Conservation (phyloP, 2,329 filamentous ascomycete species). For the Plenodomus tracheiphilus region DNA sequence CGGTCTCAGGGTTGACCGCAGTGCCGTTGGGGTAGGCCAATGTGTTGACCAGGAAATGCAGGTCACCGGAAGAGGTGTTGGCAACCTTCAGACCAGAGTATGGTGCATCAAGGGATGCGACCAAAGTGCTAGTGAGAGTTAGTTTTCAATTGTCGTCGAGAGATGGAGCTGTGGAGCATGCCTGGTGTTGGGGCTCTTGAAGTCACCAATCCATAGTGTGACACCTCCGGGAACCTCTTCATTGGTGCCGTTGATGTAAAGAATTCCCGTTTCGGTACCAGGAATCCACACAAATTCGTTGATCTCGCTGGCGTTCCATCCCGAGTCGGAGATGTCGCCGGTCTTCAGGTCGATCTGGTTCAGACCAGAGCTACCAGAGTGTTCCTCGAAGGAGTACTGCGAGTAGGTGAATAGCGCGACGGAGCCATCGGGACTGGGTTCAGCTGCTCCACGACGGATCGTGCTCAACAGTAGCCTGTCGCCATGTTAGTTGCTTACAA, state of each 20-base stretch:
- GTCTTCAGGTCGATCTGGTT: slow-evolving; percentile 38
- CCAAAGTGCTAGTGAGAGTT: slow-evolving; percentile 24
- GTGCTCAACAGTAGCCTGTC: slow-evolving; percentile 63
- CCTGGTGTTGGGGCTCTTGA: slow-evolving; percentile 25
- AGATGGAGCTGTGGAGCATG: too few species aligned
- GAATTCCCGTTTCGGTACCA: slow-evolving; percentile 55
- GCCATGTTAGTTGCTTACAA: slow-evolving; percentile 1
- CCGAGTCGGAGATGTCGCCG: slow-evolving; percentile 37
- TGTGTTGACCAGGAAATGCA: slow-evolving; percentile 57
- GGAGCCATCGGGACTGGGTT: slow-evolving; percentile 68
- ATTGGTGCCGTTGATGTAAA: slow-evolving; percentile 66
- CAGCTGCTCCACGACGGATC: slow-evolving; percentile 69
- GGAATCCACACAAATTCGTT: slow-evolving; percentile 41
- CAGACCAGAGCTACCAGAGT: slow-evolving; percentile 61
- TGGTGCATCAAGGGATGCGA: slow-evolving; percentile 50
- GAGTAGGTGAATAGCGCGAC: slow-evolving; percentile 69
- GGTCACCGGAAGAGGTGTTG: slow-evolving; percentile 43
- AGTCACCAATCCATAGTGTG: slow-evolving; percentile 42
- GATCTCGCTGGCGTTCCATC: slow-evolving; percentile 37
- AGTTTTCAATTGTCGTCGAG: too few species aligned
- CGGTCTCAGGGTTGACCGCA: slow-evolving; percentile 67
- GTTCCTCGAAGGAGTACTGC: slow-evolving; percentile 77
- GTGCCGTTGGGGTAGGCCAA: slow-evolving; percentile 70
- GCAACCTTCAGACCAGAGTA: slow-evolving; percentile 55
- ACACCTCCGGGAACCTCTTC: slow-evolving; percentile 53